A percentile compares a stretch with the other conserved stretches of the same genome.
These are phyloP conservation scores for Gastrolobium villosum DNA, from an alignment of 306 rosid species.

Conservation along the genomic window DNA sequence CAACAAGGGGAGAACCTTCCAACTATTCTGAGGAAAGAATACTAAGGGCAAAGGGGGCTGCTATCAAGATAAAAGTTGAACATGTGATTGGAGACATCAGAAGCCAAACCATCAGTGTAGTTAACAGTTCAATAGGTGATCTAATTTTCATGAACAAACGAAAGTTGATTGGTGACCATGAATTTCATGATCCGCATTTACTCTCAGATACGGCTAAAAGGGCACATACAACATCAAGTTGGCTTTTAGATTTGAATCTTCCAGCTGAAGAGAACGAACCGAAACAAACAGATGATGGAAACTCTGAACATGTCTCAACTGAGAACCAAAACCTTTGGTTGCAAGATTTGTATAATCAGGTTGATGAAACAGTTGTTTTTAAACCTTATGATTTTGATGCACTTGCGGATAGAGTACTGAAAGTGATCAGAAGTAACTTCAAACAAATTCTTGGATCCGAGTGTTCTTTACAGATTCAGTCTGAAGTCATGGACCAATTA, in stretches of 20 bases:
- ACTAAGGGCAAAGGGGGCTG: slow-evolving; percentile 58
- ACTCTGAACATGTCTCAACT: slow-evolving; percentile 53
- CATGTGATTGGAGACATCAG: slow-evolving; percentile 47
- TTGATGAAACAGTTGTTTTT: slow-evolving; percentile 75
- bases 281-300: slow-evolving; percentile 49
- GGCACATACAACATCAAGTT: slow-evolving; percentile 64
- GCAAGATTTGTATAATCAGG: slow-evolving; percentile 64
- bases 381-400: slow-evolving; percentile 77
- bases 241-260: slow-evolving; percentile 83
- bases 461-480: slow-evolving; percentile 62
- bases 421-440: slow-evolving; percentile 64
- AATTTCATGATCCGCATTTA: slow-evolving; percentile 55
- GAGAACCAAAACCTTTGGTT: slow-evolving; percentile 73
- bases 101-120: slow-evolving; percentile 54
- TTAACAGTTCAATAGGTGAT: slow-evolving; percentile 47
- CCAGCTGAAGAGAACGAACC: slow-evolving; percentile 77
- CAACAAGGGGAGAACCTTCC: slow-evolving; percentile 53
- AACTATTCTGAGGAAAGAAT: slow-evolving; percentile 76
- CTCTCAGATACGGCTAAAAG: slow-evolving; percentile 69
- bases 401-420: slow-evolving; percentile 63
- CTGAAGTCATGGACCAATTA: slow-evolving; percentile 72
- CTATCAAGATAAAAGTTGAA: slow-evolving; percentile 67
- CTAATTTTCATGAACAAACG: slow-evolving; percentile 71
- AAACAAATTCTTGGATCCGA: slow-evolving; percentile 59
- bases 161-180: slow-evolving; percentile 62